phyloP scores from a whole-genome alignment of 1,139 yeast species.

The Hyphopichia burtonii region DNA sequence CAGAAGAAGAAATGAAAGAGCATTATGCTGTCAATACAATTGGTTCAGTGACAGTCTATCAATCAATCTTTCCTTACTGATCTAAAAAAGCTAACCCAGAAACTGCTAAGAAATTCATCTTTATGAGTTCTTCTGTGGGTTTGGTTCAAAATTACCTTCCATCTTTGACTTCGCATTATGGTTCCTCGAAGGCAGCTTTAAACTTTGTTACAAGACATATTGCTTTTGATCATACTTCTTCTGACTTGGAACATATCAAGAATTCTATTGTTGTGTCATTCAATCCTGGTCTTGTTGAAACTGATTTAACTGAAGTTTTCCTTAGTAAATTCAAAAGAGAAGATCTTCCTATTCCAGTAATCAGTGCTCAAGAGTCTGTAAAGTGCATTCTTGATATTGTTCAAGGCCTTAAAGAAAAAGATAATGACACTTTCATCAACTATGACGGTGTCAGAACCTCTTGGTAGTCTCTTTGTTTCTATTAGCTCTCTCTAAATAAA shows the following conservation, averaged over 20 bases:
- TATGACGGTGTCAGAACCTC: constrained; percentile 8
- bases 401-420: constrained; percentile 4
- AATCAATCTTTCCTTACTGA: constrained; percentile 8
- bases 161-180: not conserved
- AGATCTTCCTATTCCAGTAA: not conserved
- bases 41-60: constrained; percentile 10
- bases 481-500: too few relatives aligned
- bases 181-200: constrained; percentile 1
- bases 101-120: constrained; percentile 8
- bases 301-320: constrained; percentile 16
- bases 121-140: constrained; percentile 4
- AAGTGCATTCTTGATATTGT: constrained; percentile 3
- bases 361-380: constrained; percentile 8
- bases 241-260: constrained; percentile 9
- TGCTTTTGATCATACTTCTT: not conserved
- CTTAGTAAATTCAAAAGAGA: not conserved
- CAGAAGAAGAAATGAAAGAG: not conserved
- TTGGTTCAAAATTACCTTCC: not conserved
- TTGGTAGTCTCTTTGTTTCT: constrained; percentile 3
- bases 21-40: constrained; percentile 7
- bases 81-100: constrained; percentile 7
- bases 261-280: constrained; percentile 20
- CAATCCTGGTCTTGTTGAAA: constrained; percentile 29
- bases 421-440: constrained; percentile 10
- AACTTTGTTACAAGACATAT: not conserved